Evolutionary conservation across 2,329 filamentous ascomycete species (phyloP).

Genomic region (Neoscytalidium dimidiatum): DNA sequence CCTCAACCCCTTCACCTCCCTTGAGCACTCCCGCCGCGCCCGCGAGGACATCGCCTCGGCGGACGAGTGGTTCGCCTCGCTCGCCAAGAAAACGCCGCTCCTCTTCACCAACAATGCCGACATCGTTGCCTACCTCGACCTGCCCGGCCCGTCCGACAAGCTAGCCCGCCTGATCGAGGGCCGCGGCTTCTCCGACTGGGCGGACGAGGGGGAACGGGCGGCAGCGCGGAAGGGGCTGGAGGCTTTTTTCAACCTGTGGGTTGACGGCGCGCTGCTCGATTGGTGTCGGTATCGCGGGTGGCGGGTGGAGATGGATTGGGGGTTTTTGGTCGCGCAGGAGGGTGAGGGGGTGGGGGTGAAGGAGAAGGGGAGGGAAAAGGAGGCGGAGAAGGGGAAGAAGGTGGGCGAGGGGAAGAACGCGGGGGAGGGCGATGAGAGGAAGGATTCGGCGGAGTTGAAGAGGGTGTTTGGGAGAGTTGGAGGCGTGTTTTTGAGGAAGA

Average conservation of each 20-base stretch:
- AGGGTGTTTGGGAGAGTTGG: background rate
- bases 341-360: background rate
- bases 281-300: background rate
- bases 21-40: background rate
- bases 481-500: background rate
- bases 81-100: background rate
- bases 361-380: background rate
- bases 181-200: background rate
- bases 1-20: background rate
- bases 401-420: background rate
- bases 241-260: background rate
- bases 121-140: background rate
- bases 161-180: background rate
- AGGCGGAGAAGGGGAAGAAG: background rate
- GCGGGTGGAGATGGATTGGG: background rate
- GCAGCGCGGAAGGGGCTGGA: background rate
- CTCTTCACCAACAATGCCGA: background rate
- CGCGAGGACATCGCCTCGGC: background rate
- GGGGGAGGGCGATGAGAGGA: background rate
- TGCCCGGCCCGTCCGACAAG: background rate
- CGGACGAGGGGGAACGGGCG: background rate
- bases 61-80: background rate
- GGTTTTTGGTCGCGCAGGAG: background rate
- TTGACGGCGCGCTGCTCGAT: background rate
- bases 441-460: background rate